Conservation (phyloP, 345 rosid species). For the Geranium rotundifolium region DNA sequence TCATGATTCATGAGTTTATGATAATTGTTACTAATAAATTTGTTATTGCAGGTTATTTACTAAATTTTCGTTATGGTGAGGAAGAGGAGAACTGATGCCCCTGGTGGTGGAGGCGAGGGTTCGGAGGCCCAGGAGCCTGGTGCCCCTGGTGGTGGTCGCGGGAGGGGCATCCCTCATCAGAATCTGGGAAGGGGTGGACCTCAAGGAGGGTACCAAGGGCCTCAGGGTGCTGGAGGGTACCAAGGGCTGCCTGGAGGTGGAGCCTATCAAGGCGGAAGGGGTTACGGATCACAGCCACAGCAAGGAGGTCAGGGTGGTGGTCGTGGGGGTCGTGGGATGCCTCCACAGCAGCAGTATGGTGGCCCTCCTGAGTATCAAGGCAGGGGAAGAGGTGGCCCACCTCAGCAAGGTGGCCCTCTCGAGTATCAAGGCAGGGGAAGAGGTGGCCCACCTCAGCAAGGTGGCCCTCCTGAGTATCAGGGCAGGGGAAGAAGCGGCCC, state of each 20-base stretch:
- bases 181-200: no score
- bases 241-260: slow-evolving; percentile 13
- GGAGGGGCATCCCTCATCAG: slow-evolving; percentile 10
- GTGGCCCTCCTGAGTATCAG: slow-evolving; percentile 15
- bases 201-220: slow-evolving; percentile 25
- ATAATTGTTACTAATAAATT: no score
- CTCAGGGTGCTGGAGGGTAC: slow-evolving; percentile 15
- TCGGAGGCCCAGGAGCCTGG: slow-evolving; percentile 47
- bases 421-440: slow-evolving; percentile 65
- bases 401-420: slow-evolving; percentile 11
- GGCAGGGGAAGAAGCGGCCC: slow-evolving; percentile 50
- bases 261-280: slow-evolving; percentile 29
- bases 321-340: slow-evolving; percentile 43
- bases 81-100: slow-evolving; percentile 58
- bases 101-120: slow-evolving; percentile 50
- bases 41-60: slow-evolving; percentile 1
- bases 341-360: slow-evolving; percentile 44
- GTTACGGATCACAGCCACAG: slow-evolving; percentile 36
- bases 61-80: slow-evolving; percentile 48
- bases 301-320: slow-evolving; percentile 51
- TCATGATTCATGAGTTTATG: no score
- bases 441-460: slow-evolving; percentile 12
- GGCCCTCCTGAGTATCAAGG: slow-evolving; percentile 43
- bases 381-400: slow-evolving; percentile 43
- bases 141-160: slow-evolving; percentile 35